Conservation (phyloP, 164 flowering plant species). For the Vitis cinerea region DNA sequence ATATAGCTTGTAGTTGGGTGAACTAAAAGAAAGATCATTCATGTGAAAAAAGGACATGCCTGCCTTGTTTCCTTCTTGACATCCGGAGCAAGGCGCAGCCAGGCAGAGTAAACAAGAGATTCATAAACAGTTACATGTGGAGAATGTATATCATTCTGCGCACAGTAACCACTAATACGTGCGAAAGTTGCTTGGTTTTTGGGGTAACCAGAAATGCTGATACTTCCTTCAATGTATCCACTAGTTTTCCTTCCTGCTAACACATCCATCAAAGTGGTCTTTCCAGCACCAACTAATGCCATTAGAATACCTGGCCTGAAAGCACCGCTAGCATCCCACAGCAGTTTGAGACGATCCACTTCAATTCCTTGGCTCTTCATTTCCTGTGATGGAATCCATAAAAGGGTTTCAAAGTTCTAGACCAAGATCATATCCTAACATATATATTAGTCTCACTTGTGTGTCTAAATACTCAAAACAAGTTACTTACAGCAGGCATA, state of each 20-base stretch:
- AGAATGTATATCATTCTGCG: slow-evolving; percentile 30
- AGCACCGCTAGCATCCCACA: slow-evolving; percentile 25
- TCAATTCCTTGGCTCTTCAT: slow-evolving; percentile 31
- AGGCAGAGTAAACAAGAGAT: slow-evolving; percentile 31
- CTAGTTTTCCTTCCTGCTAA: slow-evolving; percentile 33
- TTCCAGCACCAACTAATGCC: slow-evolving; percentile 38
- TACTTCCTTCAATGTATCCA: slow-evolving; percentile 30
- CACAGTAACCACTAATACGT: slow-evolving; percentile 33
- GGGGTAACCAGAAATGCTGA: slow-evolving; percentile 32
- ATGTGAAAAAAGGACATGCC: slow-evolving; percentile 9
- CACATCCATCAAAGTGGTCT: slow-evolving; percentile 37
- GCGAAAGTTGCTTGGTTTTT: slow-evolving; percentile 35
- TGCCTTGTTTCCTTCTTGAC: slow-evolving; percentile 15
- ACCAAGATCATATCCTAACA: neutral
- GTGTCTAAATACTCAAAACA: neutral
- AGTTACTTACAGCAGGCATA: slow-evolving; percentile 45
- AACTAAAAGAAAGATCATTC: neutral
- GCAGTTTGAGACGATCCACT: slow-evolving; percentile 25
- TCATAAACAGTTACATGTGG: slow-evolving; percentile 33
- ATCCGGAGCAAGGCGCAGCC: slow-evolving; percentile 33
- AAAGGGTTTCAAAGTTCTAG: neutral
- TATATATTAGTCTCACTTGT: neutral
- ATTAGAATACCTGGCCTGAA: slow-evolving; percentile 34
- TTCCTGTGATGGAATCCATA: slow-evolving; percentile 14
- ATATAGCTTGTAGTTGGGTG: neutral